A percentile compares a stretch with the other conserved stretches of the same genome.
Conservation (phyloP, 371 early-diverging fungal genomes). For the Gilbertella persicaria region DNA sequence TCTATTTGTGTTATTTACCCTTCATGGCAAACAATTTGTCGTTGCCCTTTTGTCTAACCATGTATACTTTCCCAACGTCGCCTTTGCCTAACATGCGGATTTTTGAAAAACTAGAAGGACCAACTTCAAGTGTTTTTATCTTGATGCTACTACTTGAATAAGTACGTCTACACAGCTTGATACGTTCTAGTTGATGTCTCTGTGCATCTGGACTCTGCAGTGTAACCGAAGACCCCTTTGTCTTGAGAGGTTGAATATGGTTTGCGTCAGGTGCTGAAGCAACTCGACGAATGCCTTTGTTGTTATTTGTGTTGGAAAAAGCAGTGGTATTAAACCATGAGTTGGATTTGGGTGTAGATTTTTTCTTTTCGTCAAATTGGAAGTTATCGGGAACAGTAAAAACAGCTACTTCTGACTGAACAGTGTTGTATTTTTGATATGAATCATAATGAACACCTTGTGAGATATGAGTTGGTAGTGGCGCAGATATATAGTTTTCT, state of each 20-base stretch:
- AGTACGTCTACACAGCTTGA: conserved; percentile 49
- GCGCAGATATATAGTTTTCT: conserved; percentile 16
- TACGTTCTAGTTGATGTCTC: conserved; percentile 16
- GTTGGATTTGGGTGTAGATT: conserved; percentile 41
- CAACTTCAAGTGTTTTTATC: conserved; percentile 73
- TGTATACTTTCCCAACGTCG: conserved; percentile 95
- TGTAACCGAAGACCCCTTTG: conserved; percentile 8
- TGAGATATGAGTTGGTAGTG: conserved; percentile 22
- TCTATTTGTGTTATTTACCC: conserved; percentile 47
- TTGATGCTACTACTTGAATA: conserved; percentile 79
- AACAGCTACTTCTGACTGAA: conserved; percentile 2
- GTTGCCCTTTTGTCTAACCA: conserved; percentile 86
- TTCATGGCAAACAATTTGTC: conserved; percentile 94
- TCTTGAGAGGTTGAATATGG: conserved; percentile 12
- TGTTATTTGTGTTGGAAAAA: conserved; percentile 15
- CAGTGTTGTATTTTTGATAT: not conserved
- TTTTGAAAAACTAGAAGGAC: conserved; percentile 84
- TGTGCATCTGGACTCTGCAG: conserved; percentile 16
- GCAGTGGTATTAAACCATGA: conserved; percentile 42
- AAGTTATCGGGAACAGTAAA: conserved; percentile 46
- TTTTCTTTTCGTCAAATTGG: conserved; percentile 21
- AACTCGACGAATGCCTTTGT: conserved; percentile 54
- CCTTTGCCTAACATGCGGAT: conserved; percentile 90
- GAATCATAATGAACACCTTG: conserved; percentile 9
- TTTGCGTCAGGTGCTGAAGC: conserved; percentile 64